Percentiles rank a stretch among this genome's conserved stretches.
phyloP scores from a whole-genome alignment of 805 yeast genomes.

The Lipomyces lipofer region DNA sequence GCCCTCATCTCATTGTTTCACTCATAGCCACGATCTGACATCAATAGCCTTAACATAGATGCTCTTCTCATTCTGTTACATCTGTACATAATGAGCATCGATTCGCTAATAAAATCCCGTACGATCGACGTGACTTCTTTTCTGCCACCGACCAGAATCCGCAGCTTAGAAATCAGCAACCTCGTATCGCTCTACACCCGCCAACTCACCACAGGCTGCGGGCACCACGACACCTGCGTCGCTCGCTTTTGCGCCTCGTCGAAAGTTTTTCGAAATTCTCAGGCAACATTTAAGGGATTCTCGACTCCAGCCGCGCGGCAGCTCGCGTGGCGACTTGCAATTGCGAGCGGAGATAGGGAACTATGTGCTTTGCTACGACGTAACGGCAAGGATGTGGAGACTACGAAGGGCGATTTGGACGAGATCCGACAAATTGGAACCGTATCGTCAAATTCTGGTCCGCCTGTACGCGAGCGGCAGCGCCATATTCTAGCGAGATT shows the following conservation, averaged over 20 bases:
- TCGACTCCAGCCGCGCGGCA: conserved; percentile 6
- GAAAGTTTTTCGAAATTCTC: neutral
- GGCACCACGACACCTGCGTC: neutral
- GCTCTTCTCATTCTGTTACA: no score
- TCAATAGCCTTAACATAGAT: no score
- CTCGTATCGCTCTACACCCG: conserved; percentile 6
- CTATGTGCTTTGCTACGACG: conserved; percentile 7
- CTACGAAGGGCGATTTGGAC: neutral
- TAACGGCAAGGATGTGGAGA: no score
- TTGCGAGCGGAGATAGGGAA: neutral
- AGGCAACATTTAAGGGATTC: conserved; percentile 1
- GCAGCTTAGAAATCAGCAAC: neutral
- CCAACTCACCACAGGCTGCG: conserved; percentile 11
- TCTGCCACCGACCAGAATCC: neutral
- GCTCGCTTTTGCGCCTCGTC: conserved; percentile 23
- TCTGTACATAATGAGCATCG: no score
- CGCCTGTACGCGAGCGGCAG: neutral
- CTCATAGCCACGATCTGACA: no score
- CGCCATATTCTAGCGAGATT: neutral
- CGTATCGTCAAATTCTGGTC: neutral
- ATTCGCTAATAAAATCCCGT: neutral
- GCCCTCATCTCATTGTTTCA: no score
- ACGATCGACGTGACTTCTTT: neutral
- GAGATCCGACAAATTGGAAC: neutral
- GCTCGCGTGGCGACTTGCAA: conserved; percentile 22